A percentile compares a stretch with the other conserved stretches of the same genome.
Conservation (phyloP, 805 yeast species). For the Starmerella sirachaensis region DNA sequence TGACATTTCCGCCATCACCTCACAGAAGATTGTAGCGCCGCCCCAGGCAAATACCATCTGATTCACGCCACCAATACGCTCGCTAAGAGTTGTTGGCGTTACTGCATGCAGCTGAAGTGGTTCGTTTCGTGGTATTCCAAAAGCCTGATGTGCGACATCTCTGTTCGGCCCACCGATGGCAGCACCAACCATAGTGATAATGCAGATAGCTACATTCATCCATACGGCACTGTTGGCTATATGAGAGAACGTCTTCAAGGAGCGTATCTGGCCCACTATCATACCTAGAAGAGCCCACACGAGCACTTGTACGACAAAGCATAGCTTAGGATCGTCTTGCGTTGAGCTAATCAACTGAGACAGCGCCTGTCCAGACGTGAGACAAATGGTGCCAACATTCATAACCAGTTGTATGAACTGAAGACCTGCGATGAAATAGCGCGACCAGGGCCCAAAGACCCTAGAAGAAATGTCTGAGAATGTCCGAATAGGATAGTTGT, state of each 20-base stretch:
- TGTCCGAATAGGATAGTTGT: constrained; percentile 34
- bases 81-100: constrained; percentile 1
- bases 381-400: constrained; percentile 35
- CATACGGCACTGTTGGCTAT: constrained; percentile 38
- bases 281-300: constrained; percentile 37
- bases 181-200: constrained; percentile 37
- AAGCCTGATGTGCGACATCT: too few relatives aligned
- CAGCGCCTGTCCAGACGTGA: constrained; percentile 35
- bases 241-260: constrained; percentile 32
- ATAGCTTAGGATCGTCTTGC: constrained; percentile 22
- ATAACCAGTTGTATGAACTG: constrained; percentile 36
- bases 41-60: constrained; percentile 41
- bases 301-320: constrained; percentile 34
- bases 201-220: constrained; percentile 36
- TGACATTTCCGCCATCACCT: constrained; percentile 39
- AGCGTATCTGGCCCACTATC: constrained; percentile 34
- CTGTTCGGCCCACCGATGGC: constrained; percentile 28
- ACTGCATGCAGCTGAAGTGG: constrained; percentile 5
- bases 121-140: too few relatives aligned
- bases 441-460: constrained; percentile 29
- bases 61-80: constrained; percentile 25
- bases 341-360: constrained; percentile 28
- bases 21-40: constrained; percentile 39
- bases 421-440: constrained; percentile 29
- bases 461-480: constrained; percentile 37